Evolutionary conservation across 371 early-diverging fungal species (phyloP).

Genomic region (Mortierella sp.): DNA sequence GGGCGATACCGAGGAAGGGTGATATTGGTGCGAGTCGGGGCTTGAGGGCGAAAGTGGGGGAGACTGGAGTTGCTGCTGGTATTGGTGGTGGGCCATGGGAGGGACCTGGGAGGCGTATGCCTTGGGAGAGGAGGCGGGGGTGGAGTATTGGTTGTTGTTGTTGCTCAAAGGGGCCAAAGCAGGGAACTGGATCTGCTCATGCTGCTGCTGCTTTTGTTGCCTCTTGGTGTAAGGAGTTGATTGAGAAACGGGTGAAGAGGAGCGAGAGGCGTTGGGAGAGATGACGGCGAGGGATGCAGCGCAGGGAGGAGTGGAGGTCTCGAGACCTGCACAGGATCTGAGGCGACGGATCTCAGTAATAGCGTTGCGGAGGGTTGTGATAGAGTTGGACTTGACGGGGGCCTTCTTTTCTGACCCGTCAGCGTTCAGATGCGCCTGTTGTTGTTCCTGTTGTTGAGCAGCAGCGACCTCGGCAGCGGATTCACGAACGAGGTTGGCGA

Average conservation of each 20-base stretch:
- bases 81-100: conserved; percentile 21
- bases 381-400: conserved; percentile 58
- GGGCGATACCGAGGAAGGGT: conserved; percentile 43
- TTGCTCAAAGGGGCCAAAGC: conserved; percentile 14
- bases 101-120: conserved; percentile 21
- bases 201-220: conserved; percentile 26
- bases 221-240: conserved; percentile 4
- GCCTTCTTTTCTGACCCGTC: conserved; percentile 51
- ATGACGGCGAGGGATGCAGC: conserved; percentile 37
- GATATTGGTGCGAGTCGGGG: conserved; percentile 41
- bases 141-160: conserved; percentile 17
- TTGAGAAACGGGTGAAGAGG: conserved; percentile 31
- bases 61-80: conserved; percentile 57
- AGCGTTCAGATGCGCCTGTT: conserved; percentile 18
- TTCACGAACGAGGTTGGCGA: conserved; percentile 54
- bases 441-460: conserved; percentile 18
- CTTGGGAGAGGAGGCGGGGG: conserved; percentile 37
- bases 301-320: conserved; percentile 48
- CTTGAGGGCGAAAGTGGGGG: conserved; percentile 57
- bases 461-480: conserved; percentile 36
- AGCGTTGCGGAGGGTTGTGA: conserved; percentile 57
- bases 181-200: conserved; percentile 23
- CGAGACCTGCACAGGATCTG: conserved; percentile 45
- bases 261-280: conserved; percentile 39
- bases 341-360: conserved; percentile 58